Percentiles rank a stretch among this genome's conserved stretches.
Evolutionary conservation across 805 yeast genomes (phyloP).

Genomic region (Sugiyamaella marilandica): DNA sequence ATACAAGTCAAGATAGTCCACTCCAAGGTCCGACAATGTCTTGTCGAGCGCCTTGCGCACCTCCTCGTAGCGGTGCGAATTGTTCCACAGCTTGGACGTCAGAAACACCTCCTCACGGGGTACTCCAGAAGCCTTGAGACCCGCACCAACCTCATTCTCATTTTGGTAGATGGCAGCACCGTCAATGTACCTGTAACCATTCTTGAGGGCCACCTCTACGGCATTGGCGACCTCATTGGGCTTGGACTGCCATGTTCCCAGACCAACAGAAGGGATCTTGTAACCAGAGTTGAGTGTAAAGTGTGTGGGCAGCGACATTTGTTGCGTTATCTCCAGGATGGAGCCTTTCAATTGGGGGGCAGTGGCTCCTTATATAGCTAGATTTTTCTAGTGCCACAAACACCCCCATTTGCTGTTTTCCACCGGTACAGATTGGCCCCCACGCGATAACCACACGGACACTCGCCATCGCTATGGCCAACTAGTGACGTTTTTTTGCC

Average conservation of each 20-base stretch:
- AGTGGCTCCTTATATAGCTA: not conserved
- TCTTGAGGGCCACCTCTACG: constrained; percentile 43
- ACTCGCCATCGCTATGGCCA: not conserved
- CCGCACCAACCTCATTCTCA: constrained; percentile 50
- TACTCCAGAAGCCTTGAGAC: constrained; percentile 52
- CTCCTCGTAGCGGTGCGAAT: constrained; percentile 34
- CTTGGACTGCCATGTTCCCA: constrained; percentile 47
- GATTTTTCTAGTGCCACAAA: not conserved
- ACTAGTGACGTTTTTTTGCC: not conserved
- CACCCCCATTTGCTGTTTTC: not conserved
- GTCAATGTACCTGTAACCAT: constrained; percentile 62
- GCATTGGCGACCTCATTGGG: constrained; percentile 29
- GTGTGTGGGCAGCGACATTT: constrained; percentile 2
- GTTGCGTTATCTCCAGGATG: not conserved
- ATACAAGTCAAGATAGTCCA: constrained; percentile 51
- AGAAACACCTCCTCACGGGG: constrained; percentile 42
- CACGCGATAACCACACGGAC: not conserved
- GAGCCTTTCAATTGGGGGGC: not conserved
- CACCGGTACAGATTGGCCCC: not conserved
- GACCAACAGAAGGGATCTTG: constrained; percentile 49
- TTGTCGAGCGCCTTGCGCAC: constrained; percentile 41
- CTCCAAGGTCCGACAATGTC: constrained; percentile 39
- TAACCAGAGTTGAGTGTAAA: constrained; percentile 39
- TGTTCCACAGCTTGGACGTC: constrained; percentile 38
- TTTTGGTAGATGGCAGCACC: constrained; percentile 54